A percentile compares a stretch with the other conserved stretches of the same genome.
These are phyloP conservation scores for Aspergillus eucalypticola DNA, from an alignment of 2,329 filamentous ascomycete species.

Conservation along the genomic window DNA sequence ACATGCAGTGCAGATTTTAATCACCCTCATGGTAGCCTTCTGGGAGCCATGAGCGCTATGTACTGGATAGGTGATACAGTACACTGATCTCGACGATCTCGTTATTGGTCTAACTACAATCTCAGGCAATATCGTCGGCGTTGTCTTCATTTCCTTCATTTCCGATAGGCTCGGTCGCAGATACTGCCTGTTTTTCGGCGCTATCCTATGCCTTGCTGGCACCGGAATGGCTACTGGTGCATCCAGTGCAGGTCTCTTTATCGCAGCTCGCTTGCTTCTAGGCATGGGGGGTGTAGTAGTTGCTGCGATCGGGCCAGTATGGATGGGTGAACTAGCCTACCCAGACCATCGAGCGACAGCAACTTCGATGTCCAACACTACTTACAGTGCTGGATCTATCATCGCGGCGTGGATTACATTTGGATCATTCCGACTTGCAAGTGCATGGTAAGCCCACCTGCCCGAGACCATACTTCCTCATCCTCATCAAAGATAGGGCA, in stretches of 20 bases:
- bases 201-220: not conserved
- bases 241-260: not conserved
- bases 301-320: not conserved
- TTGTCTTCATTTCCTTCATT: not conserved
- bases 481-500: not conserved
- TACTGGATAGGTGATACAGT: not conserved
- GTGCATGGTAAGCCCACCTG: not conserved
- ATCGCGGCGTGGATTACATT: constrained; percentile 1
- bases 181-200: not conserved
- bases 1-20: not conserved
- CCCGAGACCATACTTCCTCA: not conserved
- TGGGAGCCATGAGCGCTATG: not conserved
- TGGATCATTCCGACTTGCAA: not conserved
- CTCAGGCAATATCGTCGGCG: not conserved
- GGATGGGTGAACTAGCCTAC: not conserved
- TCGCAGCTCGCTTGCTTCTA: not conserved
- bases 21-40: not conserved
- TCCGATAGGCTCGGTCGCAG: not conserved
- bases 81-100: not conserved
- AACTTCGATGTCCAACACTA: not conserved
- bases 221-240: not conserved
- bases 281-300: not conserved
- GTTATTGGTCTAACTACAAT: not conserved
- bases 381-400: not conserved
- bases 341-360: not conserved